These are phyloP conservation scores for Cordyceps fumosorosea DNA, from an alignment of 2,329 filamentous ascomycete species.

Conservation along the genomic window DNA sequence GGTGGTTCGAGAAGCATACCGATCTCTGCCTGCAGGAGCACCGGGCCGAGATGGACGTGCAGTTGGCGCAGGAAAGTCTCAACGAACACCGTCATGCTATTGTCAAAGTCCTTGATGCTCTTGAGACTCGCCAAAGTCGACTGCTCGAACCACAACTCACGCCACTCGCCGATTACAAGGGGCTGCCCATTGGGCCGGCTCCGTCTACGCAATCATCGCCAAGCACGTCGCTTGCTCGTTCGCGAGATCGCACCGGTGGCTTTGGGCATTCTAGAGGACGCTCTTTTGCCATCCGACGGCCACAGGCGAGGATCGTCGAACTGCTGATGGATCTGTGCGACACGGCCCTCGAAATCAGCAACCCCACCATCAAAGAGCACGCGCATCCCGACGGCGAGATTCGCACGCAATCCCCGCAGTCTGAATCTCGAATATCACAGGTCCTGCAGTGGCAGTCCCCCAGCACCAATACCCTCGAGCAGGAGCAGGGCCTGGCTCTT, in stretches of 20 bases:
- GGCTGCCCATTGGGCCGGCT: conserved; percentile 72
- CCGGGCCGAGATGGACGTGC: conserved; percentile 93
- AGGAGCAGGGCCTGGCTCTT: conserved; percentile 81
- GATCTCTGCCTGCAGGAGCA: conserved; percentile 95
- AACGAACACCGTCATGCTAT: conserved; percentile 91
- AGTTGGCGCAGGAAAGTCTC: conserved; percentile 87
- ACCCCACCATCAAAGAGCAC: conserved; percentile 86
- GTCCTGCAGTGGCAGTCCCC: conserved; percentile 96
- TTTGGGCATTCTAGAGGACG: conserved; percentile 74
- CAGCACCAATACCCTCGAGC: conserved; percentile 81
- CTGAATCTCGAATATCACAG: conserved; percentile 88
- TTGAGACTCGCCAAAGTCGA: conserved; percentile 67
- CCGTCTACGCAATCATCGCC: conserved; percentile 66
- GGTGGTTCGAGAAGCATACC: conserved; percentile 99
- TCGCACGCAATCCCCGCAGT: conserved; percentile 89
- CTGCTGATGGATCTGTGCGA: conserved; percentile 92
- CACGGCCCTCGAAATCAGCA: conserved; percentile 90
- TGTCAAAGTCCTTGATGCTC: conserved; percentile 86
- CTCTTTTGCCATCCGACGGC: conserved; percentile 86
- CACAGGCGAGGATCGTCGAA: conserved; percentile 89
- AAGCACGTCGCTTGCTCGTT: conserved; percentile 63
- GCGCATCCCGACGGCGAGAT: conserved; percentile 59
- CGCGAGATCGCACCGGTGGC: conserved; percentile 66
- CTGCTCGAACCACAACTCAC: conserved; percentile 48
- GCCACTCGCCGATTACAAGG: conserved; percentile 76